Evolutionary conservation across 208 protist genomes (phyloP).

Genomic region (Wallacemonas sp.): DNA sequence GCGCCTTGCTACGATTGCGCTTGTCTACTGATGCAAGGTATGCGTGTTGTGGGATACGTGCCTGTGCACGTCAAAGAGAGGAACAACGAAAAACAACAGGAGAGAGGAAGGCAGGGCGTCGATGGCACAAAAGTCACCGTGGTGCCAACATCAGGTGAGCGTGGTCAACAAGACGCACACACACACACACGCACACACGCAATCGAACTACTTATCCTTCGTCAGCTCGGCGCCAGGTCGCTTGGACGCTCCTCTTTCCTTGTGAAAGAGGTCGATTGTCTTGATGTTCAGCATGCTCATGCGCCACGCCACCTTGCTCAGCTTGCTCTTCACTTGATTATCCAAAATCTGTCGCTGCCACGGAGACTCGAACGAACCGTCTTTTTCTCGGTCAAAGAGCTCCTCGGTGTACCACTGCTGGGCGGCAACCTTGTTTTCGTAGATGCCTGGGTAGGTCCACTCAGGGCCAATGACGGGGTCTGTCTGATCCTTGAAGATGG

Average conservation of each 20-base stretch:
- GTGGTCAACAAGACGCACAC: no score
- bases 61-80: no score
- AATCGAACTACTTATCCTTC: constrained; percentile 18
- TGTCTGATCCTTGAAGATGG: constrained; percentile 89
- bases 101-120: no score
- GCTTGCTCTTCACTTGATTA: constrained; percentile 78
- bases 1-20: no score
- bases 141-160: no score
- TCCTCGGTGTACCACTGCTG: constrained; percentile 86
- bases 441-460: constrained; percentile 92
- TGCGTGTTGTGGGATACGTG: no score
- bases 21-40: no score
- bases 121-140: no score
- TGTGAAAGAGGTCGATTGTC: constrained; percentile 84
- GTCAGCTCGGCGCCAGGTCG: constrained; percentile 47
- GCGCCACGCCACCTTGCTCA: constrained; percentile 70
- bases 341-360: constrained; percentile 85
- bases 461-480: constrained; percentile 90
- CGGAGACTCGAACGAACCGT: constrained; percentile 72
- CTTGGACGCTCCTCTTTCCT: constrained; percentile 79
- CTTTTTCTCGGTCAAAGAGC: constrained; percentile 77
- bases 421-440: constrained; percentile 89
- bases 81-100: no score
- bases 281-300: constrained; percentile 85
- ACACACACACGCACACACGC: no score